These are phyloP conservation scores for Mycogone perniciosa DNA, from an alignment of 2,329 filamentous ascomycete species.

Conservation along the genomic window DNA sequence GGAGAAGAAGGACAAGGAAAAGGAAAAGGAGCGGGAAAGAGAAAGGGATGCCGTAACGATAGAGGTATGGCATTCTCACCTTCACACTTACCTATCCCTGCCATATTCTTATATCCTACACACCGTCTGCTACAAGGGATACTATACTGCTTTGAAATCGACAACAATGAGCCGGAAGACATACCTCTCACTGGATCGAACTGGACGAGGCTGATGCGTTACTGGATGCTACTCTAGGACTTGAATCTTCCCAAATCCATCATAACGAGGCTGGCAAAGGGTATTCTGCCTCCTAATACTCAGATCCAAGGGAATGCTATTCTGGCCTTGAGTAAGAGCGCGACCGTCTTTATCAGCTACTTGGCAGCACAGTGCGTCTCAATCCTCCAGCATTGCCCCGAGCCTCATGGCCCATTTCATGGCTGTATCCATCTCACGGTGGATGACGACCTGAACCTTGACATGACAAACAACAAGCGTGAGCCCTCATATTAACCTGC, in stretches of 20 bases:
- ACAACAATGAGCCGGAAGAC: too few species aligned
- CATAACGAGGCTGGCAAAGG: conserved; percentile 72
- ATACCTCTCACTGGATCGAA: too few species aligned
- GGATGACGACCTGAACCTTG: neutral
- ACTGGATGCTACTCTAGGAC: conserved; percentile 44
- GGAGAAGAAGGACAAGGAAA: conserved; percentile 31
- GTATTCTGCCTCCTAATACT: conserved; percentile 71
- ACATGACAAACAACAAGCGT: neutral
- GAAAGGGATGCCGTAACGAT: conserved; percentile 41
- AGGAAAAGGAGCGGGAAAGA: conserved; percentile 21
- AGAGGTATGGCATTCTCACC: conserved; percentile 36
- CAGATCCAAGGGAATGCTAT: conserved; percentile 80
- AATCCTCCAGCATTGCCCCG: neutral
- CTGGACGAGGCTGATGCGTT: neutral
- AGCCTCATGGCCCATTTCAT: neutral
- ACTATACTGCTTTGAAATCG: too few species aligned
- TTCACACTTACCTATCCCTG: neutral
- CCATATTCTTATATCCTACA: neutral
- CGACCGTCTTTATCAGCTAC: conserved; percentile 79
- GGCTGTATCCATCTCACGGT: too few species aligned
- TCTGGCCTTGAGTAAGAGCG: conserved; percentile 71
- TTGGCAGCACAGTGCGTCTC: conserved; percentile 62
- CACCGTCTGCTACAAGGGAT: neutral
- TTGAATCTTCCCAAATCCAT: conserved; percentile 74
- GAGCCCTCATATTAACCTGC: neutral